Percentiles rank a stretch among this genome's conserved stretches.
Evolutionary conservation across 768 basidiomycete species (phyloP).

Genomic region (Tylopilus vinaceipallidus): DNA sequence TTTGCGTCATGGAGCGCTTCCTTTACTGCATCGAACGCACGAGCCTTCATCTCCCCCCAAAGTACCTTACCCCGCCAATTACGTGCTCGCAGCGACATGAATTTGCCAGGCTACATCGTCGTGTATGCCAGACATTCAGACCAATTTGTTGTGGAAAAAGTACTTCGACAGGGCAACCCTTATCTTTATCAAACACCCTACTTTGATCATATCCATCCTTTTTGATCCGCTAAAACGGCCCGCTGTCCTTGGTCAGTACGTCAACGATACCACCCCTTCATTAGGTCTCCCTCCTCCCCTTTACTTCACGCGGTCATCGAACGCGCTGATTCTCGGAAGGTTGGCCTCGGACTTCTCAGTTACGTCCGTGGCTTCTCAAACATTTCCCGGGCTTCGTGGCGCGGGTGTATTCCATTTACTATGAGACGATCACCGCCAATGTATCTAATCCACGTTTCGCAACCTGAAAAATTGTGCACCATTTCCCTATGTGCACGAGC

Average conservation of each 20-base stretch:
- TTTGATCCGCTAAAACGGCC: slow-evolving; percentile 20
- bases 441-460: slow-evolving; percentile 11
- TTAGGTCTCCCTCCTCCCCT: slow-evolving; percentile 7
- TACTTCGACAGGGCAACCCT: slow-evolving; percentile 12
- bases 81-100: slow-evolving; percentile 6
- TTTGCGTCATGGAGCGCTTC: background rate
- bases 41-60: background rate
- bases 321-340: slow-evolving; percentile 30
- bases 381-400: slow-evolving; percentile 31
- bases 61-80: background rate
- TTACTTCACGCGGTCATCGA: slow-evolving; percentile 26
- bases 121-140: slow-evolving; percentile 1
- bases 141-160: slow-evolving; percentile 13
- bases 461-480: slow-evolving; percentile 10
- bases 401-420: slow-evolving; percentile 16
- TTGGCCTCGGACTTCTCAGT: slow-evolving; percentile 33
- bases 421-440: slow-evolving; percentile 24
- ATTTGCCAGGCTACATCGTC: background rate
- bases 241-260: slow-evolving; percentile 14
- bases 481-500: slow-evolving; percentile 18
- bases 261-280: slow-evolving; percentile 9
- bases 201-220: slow-evolving; percentile 12
- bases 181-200: slow-evolving; percentile 20
- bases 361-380: slow-evolving; percentile 35
- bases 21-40: slow-evolving; percentile 1